A percentile compares a stretch with the other conserved stretches of the same genome.
These are phyloP conservation scores for Suillus placidus DNA, from an alignment of 768 basidiomycete species.

Conservation along the genomic window DNA sequence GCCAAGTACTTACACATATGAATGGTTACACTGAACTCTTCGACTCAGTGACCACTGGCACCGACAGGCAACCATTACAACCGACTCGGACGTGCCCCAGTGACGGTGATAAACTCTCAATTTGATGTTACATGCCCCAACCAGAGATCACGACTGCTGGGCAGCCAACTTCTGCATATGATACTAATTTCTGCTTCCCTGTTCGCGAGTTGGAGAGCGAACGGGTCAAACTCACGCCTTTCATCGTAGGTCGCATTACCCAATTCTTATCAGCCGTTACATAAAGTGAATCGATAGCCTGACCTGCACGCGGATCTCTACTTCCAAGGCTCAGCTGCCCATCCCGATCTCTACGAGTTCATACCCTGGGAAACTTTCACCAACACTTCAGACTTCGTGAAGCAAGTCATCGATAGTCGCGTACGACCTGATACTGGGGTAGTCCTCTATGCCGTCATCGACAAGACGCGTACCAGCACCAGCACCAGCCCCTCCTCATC, in stretches of 20 bases:
- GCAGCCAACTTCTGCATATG: slow-evolving; percentile 22
- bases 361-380: slow-evolving; percentile 54
- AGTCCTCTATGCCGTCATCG: slow-evolving; percentile 55
- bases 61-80: not conserved
- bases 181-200: slow-evolving; percentile 55
- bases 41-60: not conserved
- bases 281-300: slow-evolving; percentile 35
- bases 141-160: not conserved
- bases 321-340: slow-evolving; percentile 33
- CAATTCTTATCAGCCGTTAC: not conserved
- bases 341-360: slow-evolving; percentile 48
- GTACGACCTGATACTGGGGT: slow-evolving; percentile 38
- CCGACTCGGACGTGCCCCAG: not conserved
- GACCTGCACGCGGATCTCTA: slow-evolving; percentile 46
- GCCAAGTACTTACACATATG: slow-evolving; percentile 24
- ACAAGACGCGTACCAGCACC: slow-evolving; percentile 42
- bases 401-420: slow-evolving; percentile 37
- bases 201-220: slow-evolving; percentile 50
- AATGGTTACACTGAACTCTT: slow-evolving; percentile 24
- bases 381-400: slow-evolving; percentile 38
- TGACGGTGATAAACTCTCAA: not conserved
- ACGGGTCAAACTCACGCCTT: slow-evolving; percentile 51
- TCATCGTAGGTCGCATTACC: slow-evolving; percentile 30
- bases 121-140: not conserved
- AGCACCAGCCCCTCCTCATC: slow-evolving; percentile 1